phyloP scores from a whole-genome alignment of 306 rosid species.

The Cyamopsis tetragonoloba region DNA sequence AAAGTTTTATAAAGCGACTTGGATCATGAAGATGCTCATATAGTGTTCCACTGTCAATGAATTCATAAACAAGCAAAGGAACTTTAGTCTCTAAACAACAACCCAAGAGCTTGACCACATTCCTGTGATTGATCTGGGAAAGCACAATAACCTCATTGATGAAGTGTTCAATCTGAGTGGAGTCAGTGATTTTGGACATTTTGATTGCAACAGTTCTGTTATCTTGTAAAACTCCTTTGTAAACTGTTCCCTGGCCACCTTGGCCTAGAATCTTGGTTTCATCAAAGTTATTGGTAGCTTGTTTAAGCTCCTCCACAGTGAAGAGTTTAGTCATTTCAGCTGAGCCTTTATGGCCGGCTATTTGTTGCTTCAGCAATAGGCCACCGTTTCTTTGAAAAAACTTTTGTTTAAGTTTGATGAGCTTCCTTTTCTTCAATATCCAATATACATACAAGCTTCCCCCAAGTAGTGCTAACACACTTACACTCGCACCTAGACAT shows the following conservation, averaged over 20 bases:
- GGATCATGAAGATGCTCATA: constrained; percentile 13
- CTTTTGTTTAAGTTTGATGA: constrained; percentile 19
- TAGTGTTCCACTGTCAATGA: constrained; percentile 11
- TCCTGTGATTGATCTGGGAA: constrained; percentile 44
- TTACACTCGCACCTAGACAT: constrained; percentile 20
- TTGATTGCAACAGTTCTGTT: constrained; percentile 39
- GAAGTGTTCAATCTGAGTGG: constrained; percentile 39
- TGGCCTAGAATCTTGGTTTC: constrained; percentile 32
- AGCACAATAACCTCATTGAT: constrained; percentile 46
- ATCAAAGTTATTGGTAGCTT: constrained; percentile 41
- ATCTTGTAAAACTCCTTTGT: constrained; percentile 33
- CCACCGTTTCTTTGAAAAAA: constrained; percentile 51
- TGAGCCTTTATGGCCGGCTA: neutral
- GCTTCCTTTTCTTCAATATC: constrained; percentile 27
- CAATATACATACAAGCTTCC: constrained; percentile 28
- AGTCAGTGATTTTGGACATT: constrained; percentile 37
- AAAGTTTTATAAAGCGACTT: neutral
- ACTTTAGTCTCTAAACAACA: constrained; percentile 28
- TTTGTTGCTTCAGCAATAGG: constrained; percentile 27
- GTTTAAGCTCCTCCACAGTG: constrained; percentile 26
- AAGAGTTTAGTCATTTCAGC: constrained; percentile 13
- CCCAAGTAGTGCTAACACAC: neutral
- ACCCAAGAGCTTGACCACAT: constrained; percentile 49
- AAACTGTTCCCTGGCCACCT: constrained; percentile 46
- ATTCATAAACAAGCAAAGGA: constrained; percentile 31